Conservation (phyloP, 2,329 filamentous ascomycete genomes). For the Aspergillus costaricaensis region DNA sequence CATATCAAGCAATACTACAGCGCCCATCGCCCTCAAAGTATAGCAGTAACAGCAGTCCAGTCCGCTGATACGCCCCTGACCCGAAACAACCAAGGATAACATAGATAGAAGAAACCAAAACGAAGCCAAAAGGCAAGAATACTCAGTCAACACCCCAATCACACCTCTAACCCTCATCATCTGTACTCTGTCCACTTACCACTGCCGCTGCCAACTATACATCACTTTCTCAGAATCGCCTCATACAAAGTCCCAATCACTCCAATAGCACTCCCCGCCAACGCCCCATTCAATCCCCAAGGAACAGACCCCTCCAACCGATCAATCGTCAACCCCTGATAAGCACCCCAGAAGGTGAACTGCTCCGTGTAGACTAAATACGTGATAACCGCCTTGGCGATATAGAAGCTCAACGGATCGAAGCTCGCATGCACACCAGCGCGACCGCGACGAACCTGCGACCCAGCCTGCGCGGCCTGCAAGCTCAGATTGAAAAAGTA, state of each 20-base stretch:
- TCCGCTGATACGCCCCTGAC: no score
- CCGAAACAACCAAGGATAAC: no score
- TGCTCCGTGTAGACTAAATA: conserved; percentile 73
- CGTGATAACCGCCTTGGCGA: conserved; percentile 78
- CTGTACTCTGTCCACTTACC: not conserved
- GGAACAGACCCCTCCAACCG: conserved; percentile 43
- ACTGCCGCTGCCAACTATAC: not conserved
- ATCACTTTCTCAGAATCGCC: conserved; percentile 47
- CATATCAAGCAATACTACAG: no score
- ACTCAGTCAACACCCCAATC: no score
- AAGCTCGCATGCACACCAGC: conserved; percentile 45
- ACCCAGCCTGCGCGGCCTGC: conserved; percentile 40
- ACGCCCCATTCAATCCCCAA: conserved; percentile 41
- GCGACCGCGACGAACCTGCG: conserved; percentile 18
- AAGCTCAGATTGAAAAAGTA: conserved; percentile 90
- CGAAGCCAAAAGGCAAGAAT: no score
- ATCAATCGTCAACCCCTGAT: conserved; percentile 37
- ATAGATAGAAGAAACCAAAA: no score
- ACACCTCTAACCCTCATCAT: no score
- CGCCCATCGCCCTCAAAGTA: no score
- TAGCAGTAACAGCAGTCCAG: no score
- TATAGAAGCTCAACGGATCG: conserved; percentile 88
- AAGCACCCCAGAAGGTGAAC: conserved; percentile 42
- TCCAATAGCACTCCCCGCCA: conserved; percentile 46
- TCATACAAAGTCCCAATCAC: conserved; percentile 48